Evolutionary conservation across 176 grass and related monocot genomes (phyloP).

Genomic region (Eleusine indica): DNA sequence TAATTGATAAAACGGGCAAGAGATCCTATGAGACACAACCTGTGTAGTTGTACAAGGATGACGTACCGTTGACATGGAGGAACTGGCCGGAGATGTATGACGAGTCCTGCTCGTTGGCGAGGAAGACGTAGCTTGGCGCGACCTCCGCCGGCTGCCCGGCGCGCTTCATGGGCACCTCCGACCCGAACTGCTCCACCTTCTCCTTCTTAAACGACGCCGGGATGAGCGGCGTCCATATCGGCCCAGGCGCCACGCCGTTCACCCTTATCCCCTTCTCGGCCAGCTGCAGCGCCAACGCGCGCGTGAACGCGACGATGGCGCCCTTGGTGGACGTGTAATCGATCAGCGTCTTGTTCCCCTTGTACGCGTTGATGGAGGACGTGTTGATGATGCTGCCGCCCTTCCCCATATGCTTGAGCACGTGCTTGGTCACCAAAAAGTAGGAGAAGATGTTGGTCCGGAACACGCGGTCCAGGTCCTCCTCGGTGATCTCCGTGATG

Average conservation of each 20-base stretch:
- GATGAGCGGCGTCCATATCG: constrained; percentile 80
- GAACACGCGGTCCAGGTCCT: constrained; percentile 71
- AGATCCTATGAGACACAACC: too few relatives aligned
- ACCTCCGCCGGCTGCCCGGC: constrained; percentile 67
- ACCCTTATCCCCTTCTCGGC: constrained; percentile 60
- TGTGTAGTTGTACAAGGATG: too few relatives aligned
- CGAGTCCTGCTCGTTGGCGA: constrained; percentile 66
- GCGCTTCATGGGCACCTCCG: constrained; percentile 59
- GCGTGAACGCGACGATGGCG: constrained; percentile 68
- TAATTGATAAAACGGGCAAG: too few relatives aligned
- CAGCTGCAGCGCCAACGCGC: constrained; percentile 60
- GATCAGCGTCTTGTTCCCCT: constrained; percentile 67
- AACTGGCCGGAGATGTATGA: constrained; percentile 82
- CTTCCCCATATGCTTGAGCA: constrained; percentile 43
- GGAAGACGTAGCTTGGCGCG: constrained; percentile 69
- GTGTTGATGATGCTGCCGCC: constrained; percentile 79
- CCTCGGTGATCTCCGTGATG: constrained; percentile 58
- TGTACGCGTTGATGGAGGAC: constrained; percentile 84
- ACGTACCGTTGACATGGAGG: constrained; percentile 78
- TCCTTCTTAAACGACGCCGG: constrained; percentile 57
- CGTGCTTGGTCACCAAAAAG: constrained; percentile 59
- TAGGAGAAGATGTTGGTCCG: constrained; percentile 85
- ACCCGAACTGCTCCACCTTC: constrained; percentile 60
- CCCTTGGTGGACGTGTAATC: constrained; percentile 98
- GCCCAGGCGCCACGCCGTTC: constrained; percentile 74